phyloP scores from a whole-genome alignment of 306 rosid genomes.

The Corylus americana region DNA sequence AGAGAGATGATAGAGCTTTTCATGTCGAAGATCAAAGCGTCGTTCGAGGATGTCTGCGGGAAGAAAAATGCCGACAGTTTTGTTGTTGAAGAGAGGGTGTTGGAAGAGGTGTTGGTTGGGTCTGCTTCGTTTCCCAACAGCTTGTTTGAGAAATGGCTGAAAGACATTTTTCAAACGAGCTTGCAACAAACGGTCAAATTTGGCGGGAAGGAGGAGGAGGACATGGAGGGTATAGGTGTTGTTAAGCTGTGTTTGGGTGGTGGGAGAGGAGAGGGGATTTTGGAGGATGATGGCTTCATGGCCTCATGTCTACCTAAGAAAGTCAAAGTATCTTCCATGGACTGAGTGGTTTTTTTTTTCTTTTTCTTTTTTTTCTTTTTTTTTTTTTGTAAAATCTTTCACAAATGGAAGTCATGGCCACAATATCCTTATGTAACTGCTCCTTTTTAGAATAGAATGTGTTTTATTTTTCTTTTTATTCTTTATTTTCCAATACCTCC shows the following conservation, averaged over 20 bases:
- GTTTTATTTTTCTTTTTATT: slow-evolving; percentile 29
- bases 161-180: slow-evolving; percentile 73
- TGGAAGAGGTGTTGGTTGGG: slow-evolving; percentile 60
- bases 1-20: slow-evolving; percentile 54
- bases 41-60: slow-evolving; percentile 57
- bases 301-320: slow-evolving; percentile 76
- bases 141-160: slow-evolving; percentile 89
- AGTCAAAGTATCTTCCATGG: slow-evolving; percentile 65
- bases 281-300: slow-evolving; percentile 67
- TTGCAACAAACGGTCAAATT: slow-evolving; percentile 51
- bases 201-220: slow-evolving; percentile 55
- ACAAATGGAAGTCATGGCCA: slow-evolving; percentile 37
- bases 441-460: slow-evolving; percentile 57
- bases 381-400: slow-evolving; percentile 31
- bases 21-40: slow-evolving; percentile 47
- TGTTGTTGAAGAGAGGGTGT: slow-evolving; percentile 70
- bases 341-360: slow-evolving; percentile 28
- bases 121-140: slow-evolving; percentile 73
- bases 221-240: slow-evolving; percentile 46
- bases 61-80: slow-evolving; percentile 44
- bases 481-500: background rate
- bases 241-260: slow-evolving; percentile 86
- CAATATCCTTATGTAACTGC: slow-evolving; percentile 58
- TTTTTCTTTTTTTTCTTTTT: background rate
- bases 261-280: slow-evolving; percentile 58